Conservation (phyloP, 345 rosid genomes). For the Gossypium sturtianum region DNA sequence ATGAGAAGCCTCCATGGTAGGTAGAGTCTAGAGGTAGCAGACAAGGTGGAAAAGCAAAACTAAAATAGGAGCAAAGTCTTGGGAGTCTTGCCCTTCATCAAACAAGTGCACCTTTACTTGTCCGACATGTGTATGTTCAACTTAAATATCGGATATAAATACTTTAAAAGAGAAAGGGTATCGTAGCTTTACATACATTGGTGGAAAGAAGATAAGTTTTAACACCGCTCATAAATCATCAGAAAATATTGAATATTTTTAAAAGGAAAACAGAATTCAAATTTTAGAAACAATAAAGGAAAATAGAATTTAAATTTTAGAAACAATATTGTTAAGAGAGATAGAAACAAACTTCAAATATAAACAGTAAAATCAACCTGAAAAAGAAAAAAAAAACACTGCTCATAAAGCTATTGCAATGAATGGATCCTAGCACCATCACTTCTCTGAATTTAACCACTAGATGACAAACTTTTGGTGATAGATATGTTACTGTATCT, state of each 20-base stretch:
- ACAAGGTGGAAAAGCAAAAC: constrained; percentile 1
- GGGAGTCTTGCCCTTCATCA: neutral
- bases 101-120: neutral
- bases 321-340: too few relatives aligned
- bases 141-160: too few relatives aligned
- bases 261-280: too few relatives aligned
- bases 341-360: too few relatives aligned
- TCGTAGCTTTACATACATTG: neutral
- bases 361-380: too few relatives aligned
- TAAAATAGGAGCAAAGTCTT: neutral
- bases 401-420: neutral
- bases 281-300: too few relatives aligned
- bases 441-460: constrained; percentile 38
- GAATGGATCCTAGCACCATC: constrained; percentile 28
- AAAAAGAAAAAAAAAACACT: too few relatives aligned
- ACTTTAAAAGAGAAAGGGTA: too few relatives aligned
- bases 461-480: constrained; percentile 47
- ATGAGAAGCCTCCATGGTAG: constrained; percentile 44
- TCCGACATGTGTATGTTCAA: too few relatives aligned
- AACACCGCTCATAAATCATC: too few relatives aligned
- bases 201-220: neutral
- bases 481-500: constrained; percentile 30
- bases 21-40: constrained; percentile 7
- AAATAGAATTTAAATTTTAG: too few relatives aligned
- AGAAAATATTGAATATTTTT: too few relatives aligned